Evolutionary conservation across 1,284 basidiomycete species (phyloP), one percentile per base, ranked within the genome.

Genomic region (Melampsora larici-populina): DNA sequence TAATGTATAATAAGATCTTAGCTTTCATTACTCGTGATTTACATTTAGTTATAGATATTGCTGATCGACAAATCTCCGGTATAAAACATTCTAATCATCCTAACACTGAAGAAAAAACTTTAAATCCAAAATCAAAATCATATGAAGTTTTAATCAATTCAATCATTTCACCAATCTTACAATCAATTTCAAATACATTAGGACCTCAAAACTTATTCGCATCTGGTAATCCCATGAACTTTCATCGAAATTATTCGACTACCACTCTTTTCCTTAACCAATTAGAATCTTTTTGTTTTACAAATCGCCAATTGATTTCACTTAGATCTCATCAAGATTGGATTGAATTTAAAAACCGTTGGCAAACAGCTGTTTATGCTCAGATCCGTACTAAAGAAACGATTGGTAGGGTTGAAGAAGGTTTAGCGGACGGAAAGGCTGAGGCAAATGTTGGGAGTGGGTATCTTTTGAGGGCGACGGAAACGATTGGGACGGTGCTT

Each of bases 361-460:
- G 74, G 74, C 74, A 76, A 58, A 33, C 69, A n/a, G 65, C 74
- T 9, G 74, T 76, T 24, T 76, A 76, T 76, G 74, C 74, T 18
- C 74, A 76, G 55, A 68, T 76, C 17, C 11, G 74, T 29, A 76
- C 74, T 24, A 68, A 69, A 51, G 74, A 76, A 63, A 62, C 69
- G 8, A 76, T 76, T 29, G 15, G 55, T 29, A n/a, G 36, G 3
- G 60, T 76, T 24, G 74, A 76, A 24, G 66, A 68, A 11, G 74
- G 74, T 33, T 55, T 76, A 40, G 17, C 26, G 2, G 55, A 76
- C n/a, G 74, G 74, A 46, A 67, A 48, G 26, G 69, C 60, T n/a
- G 2, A 51, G 13, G 49, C 49, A 7, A 49, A 8, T 48, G 21
- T 18, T 29, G 29, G 17, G 43, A 13, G 29, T 15, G 29, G 29